Evolutionary conservation across 2,329 filamentous ascomycete species (phyloP), one percentile per base, ranked within the genome.

Genomic region (Penicillium sp.): DNA sequence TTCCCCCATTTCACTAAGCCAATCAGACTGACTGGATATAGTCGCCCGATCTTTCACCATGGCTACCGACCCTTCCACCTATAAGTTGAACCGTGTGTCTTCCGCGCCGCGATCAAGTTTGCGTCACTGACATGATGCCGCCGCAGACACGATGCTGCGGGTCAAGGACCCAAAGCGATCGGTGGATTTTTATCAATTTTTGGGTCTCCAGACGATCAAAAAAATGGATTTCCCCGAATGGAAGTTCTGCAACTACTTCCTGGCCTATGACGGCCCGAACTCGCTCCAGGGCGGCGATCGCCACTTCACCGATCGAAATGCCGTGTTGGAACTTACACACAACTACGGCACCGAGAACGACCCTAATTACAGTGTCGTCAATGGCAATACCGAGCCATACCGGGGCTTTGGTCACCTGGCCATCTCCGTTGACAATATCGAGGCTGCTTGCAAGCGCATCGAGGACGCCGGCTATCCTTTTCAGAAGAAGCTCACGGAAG

Each of bases 221-320:
- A 85, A 89, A 68, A 73, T 92, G 31, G 72, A 83, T 46, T 85
- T 87, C 59, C 84, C 89, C 10, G 88, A 95, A 43, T 79, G 79
- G 65, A 95, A 93, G 60, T 96, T 96, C 65, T 86, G 92, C 56
- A 79, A 95, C 17, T 96, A 96, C 73, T 96, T 96, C 70, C 75
- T 98, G 43, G 88, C 82, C 42, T 96, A 93, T 68, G 83, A 95
- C 61, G 77, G 79, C 20, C 78, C 86, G 7, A 72, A 76, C 25
- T 84, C 90, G 10, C 69, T 78, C n/a, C 92, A 85, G 7, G 72
- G 76, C 40, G 83, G 76, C 41, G 84, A 82, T 55, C 80, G 80
- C 47, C 77, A 82, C 57, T 89, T 82, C 70, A 78, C 76, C 4
- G 86, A 95, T 65, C 83, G 92, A 37, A 83, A 94, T 65, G 92